Base-by-base conservation (phyloP, 2,329 filamentous ascomycete species). In the Trichoderma aggressivum region DNA sequence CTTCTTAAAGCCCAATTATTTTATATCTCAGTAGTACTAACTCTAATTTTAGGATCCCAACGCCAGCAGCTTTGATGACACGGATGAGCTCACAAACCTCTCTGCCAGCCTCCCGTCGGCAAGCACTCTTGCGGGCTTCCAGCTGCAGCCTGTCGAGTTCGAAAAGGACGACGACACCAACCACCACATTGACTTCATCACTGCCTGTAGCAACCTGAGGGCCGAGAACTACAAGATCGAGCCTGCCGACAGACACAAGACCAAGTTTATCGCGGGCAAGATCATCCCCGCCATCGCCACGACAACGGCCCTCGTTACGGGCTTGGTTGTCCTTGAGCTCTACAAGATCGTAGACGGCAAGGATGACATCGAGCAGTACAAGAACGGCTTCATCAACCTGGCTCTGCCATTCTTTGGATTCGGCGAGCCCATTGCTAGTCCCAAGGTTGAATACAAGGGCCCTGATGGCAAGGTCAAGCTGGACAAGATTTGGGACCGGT, bases 111-210 rank as follows among this genome's bases (percentile, higher is more conserved):
- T 99, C 36, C 96, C 96, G 1, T 84, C 91, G 6, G 90, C 95
- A 18, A 94, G 92, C 79, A 89, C 90, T 53, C 84, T 99, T 63
- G 91, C 93, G 30, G 94, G 94, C 39, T 97, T 97, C 87, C 94
- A 94, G 82, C 85, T 99, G 66, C 89, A 90, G 70, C 93, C 95
- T 3, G 96, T 98, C 7, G 96, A 98, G 77, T 99, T 99, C 77
- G 94, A 99, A 83, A 99, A 99, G 86, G 96, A 99, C 75, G 96
- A 99, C 77, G 97, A 99, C 81, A 93, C 92, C 64, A 99, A 99
- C 82, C 90, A 96, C 82, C 96, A 99, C 85, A 99, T 99, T 77
- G 96, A 98, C 82, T 99, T 99, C 85, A 98, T 99, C 83, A 97
- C 96, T 8, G 94, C 94, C 1, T 94, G 94, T 75, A 98, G 94